phyloP scores from a whole-genome alignment of 2,329 filamentous ascomycete species.

The Aspergillus texensis region DNA sequence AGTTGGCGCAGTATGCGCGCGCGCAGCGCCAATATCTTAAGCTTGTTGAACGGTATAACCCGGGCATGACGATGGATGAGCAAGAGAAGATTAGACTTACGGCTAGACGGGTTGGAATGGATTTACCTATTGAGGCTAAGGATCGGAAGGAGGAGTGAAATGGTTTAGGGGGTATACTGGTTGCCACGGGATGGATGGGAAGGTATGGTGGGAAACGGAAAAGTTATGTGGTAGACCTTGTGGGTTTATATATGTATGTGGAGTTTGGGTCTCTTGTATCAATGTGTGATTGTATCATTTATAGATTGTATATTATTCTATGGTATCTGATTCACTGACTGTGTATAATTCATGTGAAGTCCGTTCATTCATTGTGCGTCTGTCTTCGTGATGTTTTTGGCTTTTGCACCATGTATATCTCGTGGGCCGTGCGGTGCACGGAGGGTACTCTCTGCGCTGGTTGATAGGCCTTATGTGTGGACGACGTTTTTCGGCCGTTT shows the following conservation, averaged over 20 bases:
- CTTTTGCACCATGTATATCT: neutral
- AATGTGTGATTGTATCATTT: neutral
- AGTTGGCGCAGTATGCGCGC: constrained; percentile 77
- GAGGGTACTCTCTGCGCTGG: neutral
- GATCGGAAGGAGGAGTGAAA: constrained; percentile 12
- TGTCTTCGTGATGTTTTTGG: neutral
- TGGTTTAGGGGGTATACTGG: constrained; percentile 1
- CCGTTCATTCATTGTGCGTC: neutral
- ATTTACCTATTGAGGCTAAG: constrained; percentile 70
- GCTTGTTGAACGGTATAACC: constrained; percentile 89
- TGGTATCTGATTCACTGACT: neutral
- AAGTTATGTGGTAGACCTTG: neutral
- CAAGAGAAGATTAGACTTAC: constrained; percentile 80
- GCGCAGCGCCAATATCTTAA: constrained; percentile 84
- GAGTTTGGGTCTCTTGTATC: neutral
- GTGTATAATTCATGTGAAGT: neutral
- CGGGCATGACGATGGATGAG: constrained; percentile 84
- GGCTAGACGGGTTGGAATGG: constrained; percentile 85
- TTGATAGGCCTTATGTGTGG: neutral
- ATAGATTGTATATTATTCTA: neutral
- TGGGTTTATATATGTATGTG: neutral
- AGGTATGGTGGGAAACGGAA: neutral
- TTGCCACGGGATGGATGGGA: neutral
- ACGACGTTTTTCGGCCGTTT: neutral
- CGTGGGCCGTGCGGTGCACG: neutral